Base-by-base conservation (phyloP, 805 yeast genomes). In the Starmerella vaccinii region DNA sequence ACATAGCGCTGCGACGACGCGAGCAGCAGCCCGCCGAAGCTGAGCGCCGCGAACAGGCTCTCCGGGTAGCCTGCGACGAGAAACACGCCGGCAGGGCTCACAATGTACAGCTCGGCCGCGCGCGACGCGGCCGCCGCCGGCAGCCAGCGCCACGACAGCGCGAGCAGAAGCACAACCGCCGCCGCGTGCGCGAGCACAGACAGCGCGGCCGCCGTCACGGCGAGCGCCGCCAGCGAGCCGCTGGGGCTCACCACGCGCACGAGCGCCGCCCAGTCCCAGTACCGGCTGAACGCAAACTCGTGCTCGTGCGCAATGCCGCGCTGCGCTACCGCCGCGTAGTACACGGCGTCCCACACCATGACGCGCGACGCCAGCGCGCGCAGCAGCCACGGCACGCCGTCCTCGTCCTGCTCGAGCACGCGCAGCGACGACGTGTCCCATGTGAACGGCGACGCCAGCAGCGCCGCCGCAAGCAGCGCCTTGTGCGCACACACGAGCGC, bases 321-420 rank as follows among this genome's bases (percentile, higher is more conserved):
- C 9, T 65, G 62, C 30, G 84, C 77, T 49, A 81, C 63, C 41
- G 80, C 77, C 15, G 76, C 64, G 61, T 84, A 88, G 65, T 81
- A 88, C 0, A 88, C 92, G 1, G 81, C 73, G 64, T 90, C 98
- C 97, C 97, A 90, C 3, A 80, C 73, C 23, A 84, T 68, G 4
- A 86, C 69, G 49, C 66, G 57, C 23, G 56, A 41, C 7, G 65
- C 60, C 10, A 60, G 49, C 16, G 53, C 50, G 8, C 44, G 9
- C 4, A 39, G 16, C 37, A 19, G 13, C 7, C 35, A 4, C 26
- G 30, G 16, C 18, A 29, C 18, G 33, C n/a, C n/a, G n/a, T n/a
- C n/a, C n/a, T n/a, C n/a, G n/a, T n/a, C n/a, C n/a, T n/a, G 23
- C 21, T 29, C 27, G 27, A 72, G 59, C 5, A 76, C 57, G 7